Evolutionary conservation across 352 stramenopile genomes (phyloP).

Genomic region (Globisporangium perplexum): DNA sequence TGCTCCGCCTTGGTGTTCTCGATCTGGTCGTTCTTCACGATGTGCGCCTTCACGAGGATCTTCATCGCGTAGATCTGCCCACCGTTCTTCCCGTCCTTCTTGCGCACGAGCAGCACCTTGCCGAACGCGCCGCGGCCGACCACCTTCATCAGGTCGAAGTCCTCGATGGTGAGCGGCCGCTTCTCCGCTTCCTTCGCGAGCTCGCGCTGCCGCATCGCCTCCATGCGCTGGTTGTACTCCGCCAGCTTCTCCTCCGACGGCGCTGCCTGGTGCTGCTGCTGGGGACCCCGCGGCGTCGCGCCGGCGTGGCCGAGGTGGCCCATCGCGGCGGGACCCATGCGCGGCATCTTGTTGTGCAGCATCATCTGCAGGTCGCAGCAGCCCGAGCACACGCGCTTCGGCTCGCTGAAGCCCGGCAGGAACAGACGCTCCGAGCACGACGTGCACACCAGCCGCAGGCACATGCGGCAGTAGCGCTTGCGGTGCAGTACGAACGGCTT

Average conservation of each 20-base stretch:
- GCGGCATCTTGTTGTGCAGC: constrained; percentile 81
- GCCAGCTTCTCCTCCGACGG: constrained; percentile 57
- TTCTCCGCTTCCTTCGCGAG: constrained; percentile 64
- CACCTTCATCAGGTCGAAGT: constrained; percentile 95
- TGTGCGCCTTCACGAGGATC: constrained; percentile 91
- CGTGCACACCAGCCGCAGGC: constrained; percentile 73
- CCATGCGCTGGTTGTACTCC: constrained; percentile 60
- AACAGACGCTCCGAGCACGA: constrained; percentile 86
- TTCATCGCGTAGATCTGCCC: constrained; percentile 93
- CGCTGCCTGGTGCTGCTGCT: constrained; percentile 6
- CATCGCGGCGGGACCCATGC: constrained; percentile 23
- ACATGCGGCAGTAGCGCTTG: constrained; percentile 84
- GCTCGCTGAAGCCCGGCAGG: constrained; percentile 81
- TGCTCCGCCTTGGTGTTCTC: constrained; percentile 89
- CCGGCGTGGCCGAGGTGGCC: constrained; percentile 11
- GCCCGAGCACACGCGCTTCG: constrained; percentile 79
- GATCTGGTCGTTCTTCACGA: constrained; percentile 93
- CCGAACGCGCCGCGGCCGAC: constrained; percentile 94
- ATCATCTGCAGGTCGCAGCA: constrained; percentile 88
- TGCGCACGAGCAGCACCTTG: constrained; percentile 93
- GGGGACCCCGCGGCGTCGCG: constrained; percentile 2
- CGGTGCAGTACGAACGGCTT: constrained; percentile 75
- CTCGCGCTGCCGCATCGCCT: constrained; percentile 77
- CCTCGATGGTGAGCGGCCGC: constrained; percentile 76
- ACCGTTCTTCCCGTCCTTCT: constrained; percentile 85